phyloP scores from a whole-genome alignment of 768 basidiomycete genomes.

The Suillus occidentalis region DNA sequence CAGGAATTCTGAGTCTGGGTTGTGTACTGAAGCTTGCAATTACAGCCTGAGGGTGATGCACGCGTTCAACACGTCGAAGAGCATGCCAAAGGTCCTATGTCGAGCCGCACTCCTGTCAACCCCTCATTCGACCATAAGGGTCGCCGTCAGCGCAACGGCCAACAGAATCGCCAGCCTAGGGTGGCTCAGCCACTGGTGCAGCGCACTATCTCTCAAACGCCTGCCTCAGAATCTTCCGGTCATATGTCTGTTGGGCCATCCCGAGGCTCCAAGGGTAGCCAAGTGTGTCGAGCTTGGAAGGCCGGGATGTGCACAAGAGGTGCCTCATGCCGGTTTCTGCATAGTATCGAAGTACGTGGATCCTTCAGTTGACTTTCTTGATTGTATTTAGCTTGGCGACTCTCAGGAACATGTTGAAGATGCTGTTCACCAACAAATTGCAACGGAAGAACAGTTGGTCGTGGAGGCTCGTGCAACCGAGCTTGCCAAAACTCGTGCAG shows the following conservation, averaged over 20 bases:
- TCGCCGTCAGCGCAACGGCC: background rate
- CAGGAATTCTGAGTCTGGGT: background rate
- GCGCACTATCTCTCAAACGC: background rate
- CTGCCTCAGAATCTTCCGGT: background rate
- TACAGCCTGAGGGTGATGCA: constrained; percentile 6
- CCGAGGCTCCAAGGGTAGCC: constrained; percentile 18
- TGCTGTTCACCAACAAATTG: background rate
- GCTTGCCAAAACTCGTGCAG: background rate
- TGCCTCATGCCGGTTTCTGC: constrained; percentile 34
- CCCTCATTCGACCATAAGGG: background rate
- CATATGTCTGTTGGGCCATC: constrained; percentile 14
- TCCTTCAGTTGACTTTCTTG: background rate
- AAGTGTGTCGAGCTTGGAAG: constrained; percentile 34
- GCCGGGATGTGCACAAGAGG: constrained; percentile 39
- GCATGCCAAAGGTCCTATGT: too few species aligned
- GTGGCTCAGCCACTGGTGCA: background rate
- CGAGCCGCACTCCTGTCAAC: background rate
- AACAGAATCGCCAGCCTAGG: background rate
- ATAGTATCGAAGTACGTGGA: constrained; percentile 33
- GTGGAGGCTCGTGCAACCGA: background rate
- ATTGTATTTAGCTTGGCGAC: background rate
- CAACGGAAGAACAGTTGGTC: background rate
- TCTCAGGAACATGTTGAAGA: background rate
- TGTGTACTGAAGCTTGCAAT: background rate
- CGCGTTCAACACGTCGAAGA: background rate